A percentile compares a stretch with the other conserved stretches of the same genome.
phyloP scores from a whole-genome alignment of 225 moss, liverwort and hornwort genomes.

The Pleurozium schreberi region DNA sequence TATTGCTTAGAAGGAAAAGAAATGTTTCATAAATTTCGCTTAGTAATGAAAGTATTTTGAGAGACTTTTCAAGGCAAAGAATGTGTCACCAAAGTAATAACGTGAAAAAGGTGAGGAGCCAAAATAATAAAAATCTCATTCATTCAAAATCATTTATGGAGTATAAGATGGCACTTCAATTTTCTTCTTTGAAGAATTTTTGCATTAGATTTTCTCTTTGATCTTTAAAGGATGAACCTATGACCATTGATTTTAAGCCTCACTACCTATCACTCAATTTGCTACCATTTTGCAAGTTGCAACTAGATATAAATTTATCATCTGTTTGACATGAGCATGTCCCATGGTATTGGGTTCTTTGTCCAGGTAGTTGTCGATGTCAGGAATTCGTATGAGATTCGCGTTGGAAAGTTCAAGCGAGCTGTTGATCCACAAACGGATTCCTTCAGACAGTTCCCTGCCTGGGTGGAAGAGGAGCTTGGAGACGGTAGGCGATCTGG shows the following conservation, averaged over 20 bases:
- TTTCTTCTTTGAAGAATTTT: no score
- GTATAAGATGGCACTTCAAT: no score
- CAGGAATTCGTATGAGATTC: slow-evolving; percentile 81
- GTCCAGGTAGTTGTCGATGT: slow-evolving; percentile 85
- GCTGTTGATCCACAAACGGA: slow-evolving; percentile 83
- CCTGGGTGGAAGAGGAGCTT: slow-evolving; percentile 63
- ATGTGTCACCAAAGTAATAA: not conserved
- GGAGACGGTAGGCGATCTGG: not conserved
- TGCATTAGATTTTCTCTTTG: not conserved
- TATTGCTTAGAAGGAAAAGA: not conserved
- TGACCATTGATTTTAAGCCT: no score
- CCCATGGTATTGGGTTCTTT: not conserved
- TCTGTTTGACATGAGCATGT: not conserved
- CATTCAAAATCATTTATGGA: no score
- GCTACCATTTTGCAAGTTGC: no score
- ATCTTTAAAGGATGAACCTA: no score
- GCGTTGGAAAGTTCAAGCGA: slow-evolving; percentile 81
- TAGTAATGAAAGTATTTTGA: not conserved
- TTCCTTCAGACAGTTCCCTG: slow-evolving; percentile 80
- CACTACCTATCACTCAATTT: no score
- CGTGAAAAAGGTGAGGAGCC: not conserved
- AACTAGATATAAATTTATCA: no score
- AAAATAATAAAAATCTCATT: not conserved
- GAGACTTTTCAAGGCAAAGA: not conserved
- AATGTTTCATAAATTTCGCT: not conserved